Conservation (phyloP, 2,329 filamentous ascomycete species). For the Chaetothyriales sp. region DNA sequence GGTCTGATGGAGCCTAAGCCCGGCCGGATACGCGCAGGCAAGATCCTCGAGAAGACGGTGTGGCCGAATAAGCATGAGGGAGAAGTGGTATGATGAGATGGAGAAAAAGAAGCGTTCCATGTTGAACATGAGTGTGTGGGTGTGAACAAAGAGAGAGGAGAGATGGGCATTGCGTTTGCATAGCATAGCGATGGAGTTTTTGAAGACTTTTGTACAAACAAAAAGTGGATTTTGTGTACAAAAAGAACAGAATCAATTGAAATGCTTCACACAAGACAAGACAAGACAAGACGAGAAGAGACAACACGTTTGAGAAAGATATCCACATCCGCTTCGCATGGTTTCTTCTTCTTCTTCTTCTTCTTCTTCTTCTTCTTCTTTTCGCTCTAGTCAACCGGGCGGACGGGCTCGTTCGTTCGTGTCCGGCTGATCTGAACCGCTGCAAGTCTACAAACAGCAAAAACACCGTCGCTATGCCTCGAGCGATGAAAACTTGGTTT, state of each 20-base stretch:
- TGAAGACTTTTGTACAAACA: background rate
- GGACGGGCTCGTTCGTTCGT: background rate
- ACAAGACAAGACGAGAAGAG: background rate
- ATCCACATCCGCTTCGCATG: too few species aligned
- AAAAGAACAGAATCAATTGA: background rate
- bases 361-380: too few species aligned
- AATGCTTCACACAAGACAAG: background rate
- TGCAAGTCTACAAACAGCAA: background rate
- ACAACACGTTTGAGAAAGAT: too few species aligned
- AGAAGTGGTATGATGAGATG: background rate
- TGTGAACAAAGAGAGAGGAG: too few species aligned
- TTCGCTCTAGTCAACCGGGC: too few species aligned
- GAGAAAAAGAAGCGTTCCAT: too few species aligned
- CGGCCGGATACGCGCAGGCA: background rate
- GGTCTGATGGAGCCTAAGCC: constrained; percentile 14
- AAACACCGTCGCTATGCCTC: background rate
- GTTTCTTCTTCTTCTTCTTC: too few species aligned
- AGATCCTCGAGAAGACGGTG: background rate
- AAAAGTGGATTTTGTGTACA: background rate
- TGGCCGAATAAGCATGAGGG: background rate
- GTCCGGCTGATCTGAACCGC: background rate
- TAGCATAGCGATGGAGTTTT: background rate
- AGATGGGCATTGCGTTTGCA: background rate
- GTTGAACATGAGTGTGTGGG: too few species aligned
- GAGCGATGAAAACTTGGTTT: background rate